phyloP scores from a whole-genome alignment of 2,329 filamentous ascomycete genomes.

The Grosmannia huntii region DNA sequence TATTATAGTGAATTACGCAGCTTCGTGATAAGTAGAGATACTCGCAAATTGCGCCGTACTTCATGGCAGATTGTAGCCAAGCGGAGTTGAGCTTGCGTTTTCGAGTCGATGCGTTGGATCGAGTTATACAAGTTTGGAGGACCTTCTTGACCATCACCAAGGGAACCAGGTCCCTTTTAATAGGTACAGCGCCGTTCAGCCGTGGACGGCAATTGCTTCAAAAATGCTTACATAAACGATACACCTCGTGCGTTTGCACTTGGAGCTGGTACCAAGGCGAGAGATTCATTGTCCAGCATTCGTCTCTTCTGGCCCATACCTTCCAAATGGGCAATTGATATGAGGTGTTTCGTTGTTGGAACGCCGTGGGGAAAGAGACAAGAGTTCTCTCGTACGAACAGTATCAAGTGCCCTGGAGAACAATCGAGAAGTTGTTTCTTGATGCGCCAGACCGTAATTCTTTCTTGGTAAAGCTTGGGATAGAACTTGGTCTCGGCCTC shows the following conservation, averaged over 20 bases:
- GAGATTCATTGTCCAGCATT: not conserved
- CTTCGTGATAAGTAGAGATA: too few species aligned
- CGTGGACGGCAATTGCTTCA: not conserved
- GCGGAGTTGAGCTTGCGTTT: too few species aligned
- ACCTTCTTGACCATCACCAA: too few species aligned
- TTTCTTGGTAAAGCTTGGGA: slow-evolving; percentile 49
- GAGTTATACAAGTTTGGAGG: too few species aligned
- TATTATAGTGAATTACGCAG: too few species aligned
- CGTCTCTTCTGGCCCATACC: not conserved
- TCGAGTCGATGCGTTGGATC: too few species aligned
- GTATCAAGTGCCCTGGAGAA: slow-evolving; percentile 33
- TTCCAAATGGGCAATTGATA: not conserved
- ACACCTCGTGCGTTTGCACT: not conserved
- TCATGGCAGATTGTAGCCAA: too few species aligned
- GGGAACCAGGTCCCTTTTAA: too few species aligned
- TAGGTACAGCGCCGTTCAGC: too few species aligned
- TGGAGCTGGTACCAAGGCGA: not conserved
- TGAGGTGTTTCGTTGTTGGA: not conserved
- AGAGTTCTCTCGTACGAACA: not conserved
- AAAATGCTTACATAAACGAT: not conserved
- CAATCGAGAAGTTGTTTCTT: slow-evolving; percentile 85
- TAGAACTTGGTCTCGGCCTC: slow-evolving; percentile 10
- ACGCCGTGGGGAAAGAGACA: not conserved
- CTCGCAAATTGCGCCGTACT: too few species aligned
- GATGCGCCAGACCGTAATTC: slow-evolving; percentile 62